A percentile compares a stretch with the other conserved stretches of the same genome.
Evolutionary conservation across 2,329 filamentous ascomycete genomes (phyloP).

Genomic region (Pestalotiopsis sp.): DNA sequence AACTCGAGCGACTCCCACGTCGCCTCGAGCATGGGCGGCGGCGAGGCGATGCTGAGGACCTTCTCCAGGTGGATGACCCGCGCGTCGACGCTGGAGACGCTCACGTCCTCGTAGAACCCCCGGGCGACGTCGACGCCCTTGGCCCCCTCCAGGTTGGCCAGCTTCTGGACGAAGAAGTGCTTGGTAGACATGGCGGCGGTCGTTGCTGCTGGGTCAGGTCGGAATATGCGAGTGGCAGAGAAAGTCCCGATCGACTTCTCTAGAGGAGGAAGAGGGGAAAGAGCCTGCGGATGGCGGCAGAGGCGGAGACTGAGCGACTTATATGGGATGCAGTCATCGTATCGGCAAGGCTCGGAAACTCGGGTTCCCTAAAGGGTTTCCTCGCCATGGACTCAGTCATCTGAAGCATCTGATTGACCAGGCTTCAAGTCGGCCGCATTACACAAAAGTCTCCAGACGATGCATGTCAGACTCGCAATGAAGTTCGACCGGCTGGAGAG

Average conservation of each 20-base stretch:
- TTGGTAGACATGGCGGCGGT: neutral
- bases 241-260: neutral
- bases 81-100: neutral
- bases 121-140: neutral
- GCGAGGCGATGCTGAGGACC: neutral
- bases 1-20: constrained; percentile 3
- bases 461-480: neutral
- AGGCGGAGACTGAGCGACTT: neutral
- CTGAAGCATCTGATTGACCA: neutral
- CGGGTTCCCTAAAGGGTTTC: neutral
- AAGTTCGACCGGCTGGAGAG: neutral
- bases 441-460: neutral
- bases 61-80: constrained; percentile 1
- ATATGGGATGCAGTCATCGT: neutral
- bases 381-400: too few relatives aligned
- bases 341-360: neutral
- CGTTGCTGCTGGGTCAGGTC: neutral
- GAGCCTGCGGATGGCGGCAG: neutral
- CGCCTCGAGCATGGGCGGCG: neutral
- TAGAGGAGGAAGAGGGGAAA: neutral
- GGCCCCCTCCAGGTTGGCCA: neutral
- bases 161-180: neutral
- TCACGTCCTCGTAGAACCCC: neutral
- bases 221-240: neutral
- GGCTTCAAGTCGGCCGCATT: neutral